Percentiles rank a stretch among this genome's conserved stretches.
Evolutionary conservation across 345 rosid species (phyloP).

Genomic region (Limnanthes douglasii): DNA sequence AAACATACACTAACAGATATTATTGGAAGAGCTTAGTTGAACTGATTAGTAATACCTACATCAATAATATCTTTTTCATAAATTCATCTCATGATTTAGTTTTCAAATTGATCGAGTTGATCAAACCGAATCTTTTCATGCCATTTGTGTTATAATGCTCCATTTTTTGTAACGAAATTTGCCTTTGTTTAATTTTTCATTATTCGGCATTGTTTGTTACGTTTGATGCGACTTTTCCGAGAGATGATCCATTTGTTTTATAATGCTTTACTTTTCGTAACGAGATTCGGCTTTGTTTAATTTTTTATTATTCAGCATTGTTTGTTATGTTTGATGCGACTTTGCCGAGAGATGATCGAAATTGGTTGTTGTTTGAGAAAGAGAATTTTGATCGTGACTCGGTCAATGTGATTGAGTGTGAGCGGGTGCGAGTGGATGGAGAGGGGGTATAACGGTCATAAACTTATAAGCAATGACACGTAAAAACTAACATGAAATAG

Average conservation of each 20-base stretch:
- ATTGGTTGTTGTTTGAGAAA: conserved; percentile 41
- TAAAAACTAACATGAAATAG: too few relatives aligned
- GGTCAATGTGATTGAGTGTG: conserved; percentile 56
- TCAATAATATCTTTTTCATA: conserved; percentile 34
- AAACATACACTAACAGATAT: too few relatives aligned
- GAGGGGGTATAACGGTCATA: conserved; percentile 64
- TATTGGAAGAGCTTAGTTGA: too few relatives aligned
- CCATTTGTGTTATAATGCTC: conserved; percentile 55
- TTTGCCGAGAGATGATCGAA: conserved; percentile 25
- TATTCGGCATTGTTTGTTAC: too few relatives aligned
- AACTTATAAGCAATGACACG: conserved; percentile 70
- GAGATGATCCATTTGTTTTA: too few relatives aligned
- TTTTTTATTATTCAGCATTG: conserved; percentile 48
- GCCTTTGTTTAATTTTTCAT: too few relatives aligned
- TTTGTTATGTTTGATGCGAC: conserved; percentile 52
- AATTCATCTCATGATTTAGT: conserved; percentile 51
- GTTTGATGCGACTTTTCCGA: too few relatives aligned
- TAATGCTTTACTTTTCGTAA: too few relatives aligned
- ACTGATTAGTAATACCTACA: too few relatives aligned
- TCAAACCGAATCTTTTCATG: conserved; percentile 45
- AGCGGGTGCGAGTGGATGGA: too few relatives aligned
- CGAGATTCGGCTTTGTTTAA: conserved; percentile 53
- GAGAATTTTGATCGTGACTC: conserved; percentile 41
- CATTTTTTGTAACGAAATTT: too few relatives aligned
- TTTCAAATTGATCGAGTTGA: conserved; percentile 34